Evolutionary conservation across 1,284 basidiomycete genomes (phyloP), one percentile per base, ranked within the genome.

Genomic region (Puccinia horiana): DNA sequence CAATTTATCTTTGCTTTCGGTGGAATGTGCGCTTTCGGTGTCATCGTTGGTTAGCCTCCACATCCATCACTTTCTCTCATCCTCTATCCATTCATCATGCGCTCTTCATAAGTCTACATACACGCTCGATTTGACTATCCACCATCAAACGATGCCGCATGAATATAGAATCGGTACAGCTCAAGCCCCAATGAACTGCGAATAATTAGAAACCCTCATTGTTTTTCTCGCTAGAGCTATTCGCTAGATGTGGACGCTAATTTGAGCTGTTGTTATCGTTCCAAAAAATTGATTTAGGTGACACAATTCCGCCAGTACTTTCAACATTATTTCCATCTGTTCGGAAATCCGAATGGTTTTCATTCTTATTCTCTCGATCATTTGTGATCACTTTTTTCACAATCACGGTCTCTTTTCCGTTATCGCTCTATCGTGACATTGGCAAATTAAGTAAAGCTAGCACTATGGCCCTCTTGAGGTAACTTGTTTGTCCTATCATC

Each of bases 401-500:
- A 0, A 87, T 93, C 81, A 91, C 91, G 85, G 92, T 98, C 82
- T 96, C 95, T 5, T 99, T 95, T 86, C 97, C 97, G 0, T 90
- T 99, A 49, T 96, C 94, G 5, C 90, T 99, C 26, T 95, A 99
- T 87, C 93, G 96, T 77, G 95, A 98, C 87, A 99, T 99, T 85
- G 94, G 97, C 88, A 98, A 97, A 87, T 91, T 99, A 44, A 93
- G 95, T 42, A 92, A 95, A 80, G 95, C 95, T 4, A 96, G 94
- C 47, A 92, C 93, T 0, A 91, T 99, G 82, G 88, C 88, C 0
- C 83, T 86, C 37, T 70, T 86, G 42, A 85, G 88, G 88, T 88
- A 72, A 81, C 87, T 84, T 56, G 52, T 4, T 16, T 44, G 9
- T 49, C 16, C 73, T 63, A 32, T 61, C 52, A 6, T 54, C 52